Percentiles rank a stretch among this genome's conserved stretches.
Conservation (phyloP, 805 yeast genomes). For the Teunomyces tritomae region DNA sequence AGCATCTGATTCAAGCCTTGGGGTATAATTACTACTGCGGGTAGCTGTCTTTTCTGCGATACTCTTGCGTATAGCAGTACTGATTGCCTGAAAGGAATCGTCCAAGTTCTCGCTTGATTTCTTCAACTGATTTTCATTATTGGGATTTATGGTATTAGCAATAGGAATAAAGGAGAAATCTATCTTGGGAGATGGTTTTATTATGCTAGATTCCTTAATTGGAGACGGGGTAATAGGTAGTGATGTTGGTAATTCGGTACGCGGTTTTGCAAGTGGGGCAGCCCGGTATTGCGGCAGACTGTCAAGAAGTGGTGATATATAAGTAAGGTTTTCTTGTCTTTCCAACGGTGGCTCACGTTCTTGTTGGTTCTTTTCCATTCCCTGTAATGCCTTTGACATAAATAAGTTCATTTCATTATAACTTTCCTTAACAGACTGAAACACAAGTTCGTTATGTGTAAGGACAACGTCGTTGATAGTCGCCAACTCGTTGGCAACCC, state of each 20-base stretch:
- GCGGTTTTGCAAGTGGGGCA: background rate
- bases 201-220: background rate
- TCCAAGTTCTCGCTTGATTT: constrained; percentile 16
- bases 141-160: constrained; percentile 13
- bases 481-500: constrained; percentile 47
- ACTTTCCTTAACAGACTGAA: constrained; percentile 36
- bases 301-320: constrained; percentile 3
- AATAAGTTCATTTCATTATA: constrained; percentile 42
- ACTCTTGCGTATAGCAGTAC: constrained; percentile 45
- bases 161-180: constrained; percentile 24
- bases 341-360: constrained; percentile 3
- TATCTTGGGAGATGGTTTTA: constrained; percentile 14
- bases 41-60: constrained; percentile 31
- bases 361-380: constrained; percentile 7
- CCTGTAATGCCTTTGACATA: constrained; percentile 31
- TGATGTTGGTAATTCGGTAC: background rate
- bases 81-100: constrained; percentile 48
- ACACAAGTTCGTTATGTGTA: constrained; percentile 37
- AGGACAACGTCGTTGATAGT: constrained; percentile 37
- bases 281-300: constrained; percentile 1
- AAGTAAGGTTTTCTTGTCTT: constrained; percentile 4
- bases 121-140: constrained; percentile 5
- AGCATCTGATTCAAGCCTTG: background rate
- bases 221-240: constrained; percentile 6
- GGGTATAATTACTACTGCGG: constrained; percentile 3